phyloP scores from a whole-genome alignment of 176 grass and related monocot species.

The Thalia dealbata region DNA sequence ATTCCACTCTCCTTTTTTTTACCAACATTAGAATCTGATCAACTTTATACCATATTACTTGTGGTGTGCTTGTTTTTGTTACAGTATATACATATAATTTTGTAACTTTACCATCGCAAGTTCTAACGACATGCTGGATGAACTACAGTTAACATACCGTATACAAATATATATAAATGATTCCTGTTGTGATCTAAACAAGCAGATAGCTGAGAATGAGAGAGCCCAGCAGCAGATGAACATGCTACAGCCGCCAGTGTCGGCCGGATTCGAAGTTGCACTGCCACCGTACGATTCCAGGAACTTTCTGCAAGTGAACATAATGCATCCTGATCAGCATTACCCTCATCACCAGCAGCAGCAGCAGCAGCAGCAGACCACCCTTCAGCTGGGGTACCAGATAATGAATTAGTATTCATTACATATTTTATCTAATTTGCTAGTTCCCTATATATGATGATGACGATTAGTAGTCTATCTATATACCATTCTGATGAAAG shows the following conservation, averaged over 20 bases:
- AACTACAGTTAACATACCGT: too few species aligned
- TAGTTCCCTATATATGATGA: too few species aligned
- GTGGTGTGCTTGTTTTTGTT: too few species aligned
- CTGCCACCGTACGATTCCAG: constrained; percentile 48
- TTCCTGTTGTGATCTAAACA: neutral
- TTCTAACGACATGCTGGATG: too few species aligned
- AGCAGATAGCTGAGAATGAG: constrained; percentile 58
- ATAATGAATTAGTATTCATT: neutral
- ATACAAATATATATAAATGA: neutral
- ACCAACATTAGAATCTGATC: too few species aligned
- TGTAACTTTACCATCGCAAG: too few species aligned
- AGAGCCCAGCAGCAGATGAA: constrained; percentile 62
- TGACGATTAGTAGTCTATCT: too few species aligned
- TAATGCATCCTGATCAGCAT: constrained; percentile 53
- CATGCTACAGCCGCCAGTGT: constrained; percentile 34
- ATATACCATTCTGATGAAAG: too few species aligned
- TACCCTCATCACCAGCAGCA: constrained; percentile 29
- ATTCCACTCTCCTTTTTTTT: too few species aligned
- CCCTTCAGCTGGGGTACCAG: constrained; percentile 32
- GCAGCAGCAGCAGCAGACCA: constrained; percentile 37
- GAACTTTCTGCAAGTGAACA: constrained; percentile 73
- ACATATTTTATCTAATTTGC: neutral
- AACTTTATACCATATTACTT: too few species aligned
- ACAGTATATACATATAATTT: too few species aligned
- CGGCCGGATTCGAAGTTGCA: constrained; percentile 42